Evolutionary conservation across 495 filamentous ascomycete genomes (phyloP).

Genomic region (Hapsidospora chrysogenum): DNA sequence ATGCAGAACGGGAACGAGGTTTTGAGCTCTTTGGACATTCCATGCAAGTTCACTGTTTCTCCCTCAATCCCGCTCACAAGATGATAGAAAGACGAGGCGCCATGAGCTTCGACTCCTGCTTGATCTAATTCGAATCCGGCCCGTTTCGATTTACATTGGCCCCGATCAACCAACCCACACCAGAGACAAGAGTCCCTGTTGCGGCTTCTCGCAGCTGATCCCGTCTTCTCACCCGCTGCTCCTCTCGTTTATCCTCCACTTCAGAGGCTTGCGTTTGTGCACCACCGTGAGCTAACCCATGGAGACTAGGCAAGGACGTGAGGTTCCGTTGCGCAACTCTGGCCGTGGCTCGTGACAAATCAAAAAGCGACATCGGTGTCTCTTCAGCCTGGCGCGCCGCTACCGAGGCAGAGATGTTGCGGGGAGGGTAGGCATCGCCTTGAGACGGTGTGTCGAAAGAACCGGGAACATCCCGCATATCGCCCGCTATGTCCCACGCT

Average conservation of each 20-base stretch:
- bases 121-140: too few species aligned
- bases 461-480: conserved; percentile 46
- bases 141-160: conserved; percentile 10
- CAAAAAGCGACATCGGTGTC: conserved; percentile 87
- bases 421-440: not conserved
- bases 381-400: conserved; percentile 34
- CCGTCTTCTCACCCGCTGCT: conserved; percentile 49
- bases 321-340: conserved; percentile 46
- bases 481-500: conserved; percentile 52
- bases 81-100: too few species aligned
- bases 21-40: too few species aligned
- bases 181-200: conserved; percentile 54
- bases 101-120: too few species aligned
- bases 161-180: conserved; percentile 74
- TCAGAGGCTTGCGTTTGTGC: conserved; percentile 11
- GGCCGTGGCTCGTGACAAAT: conserved; percentile 66
- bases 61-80: too few species aligned
- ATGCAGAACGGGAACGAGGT: too few species aligned
- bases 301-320: conserved; percentile 26
- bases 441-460: conserved; percentile 28
- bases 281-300: conserved; percentile 10
- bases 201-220: conserved; percentile 70
- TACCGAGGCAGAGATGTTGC: conserved; percentile 6
- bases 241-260: conserved; percentile 17
- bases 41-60: too few species aligned